These are phyloP conservation scores for Phycomyces nitens DNA, from an alignment of 192 early-diverging fungal species.

Conservation along the genomic window DNA sequence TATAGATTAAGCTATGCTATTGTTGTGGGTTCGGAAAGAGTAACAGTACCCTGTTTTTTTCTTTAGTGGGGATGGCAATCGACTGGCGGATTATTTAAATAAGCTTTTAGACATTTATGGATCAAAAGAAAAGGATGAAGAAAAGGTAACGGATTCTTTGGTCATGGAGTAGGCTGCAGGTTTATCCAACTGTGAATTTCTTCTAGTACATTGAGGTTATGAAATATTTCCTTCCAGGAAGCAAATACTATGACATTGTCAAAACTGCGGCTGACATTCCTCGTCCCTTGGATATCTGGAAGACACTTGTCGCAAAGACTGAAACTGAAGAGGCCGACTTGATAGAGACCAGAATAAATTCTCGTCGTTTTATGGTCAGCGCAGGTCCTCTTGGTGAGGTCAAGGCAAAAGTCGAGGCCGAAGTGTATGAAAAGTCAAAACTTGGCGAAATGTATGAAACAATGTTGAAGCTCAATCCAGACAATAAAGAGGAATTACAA, in stretches of 20 bases:
- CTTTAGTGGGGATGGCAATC: slow-evolving; percentile 45
- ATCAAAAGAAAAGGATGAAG: slow-evolving; percentile 35
- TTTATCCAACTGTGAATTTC: not conserved
- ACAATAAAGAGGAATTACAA: slow-evolving; percentile 10
- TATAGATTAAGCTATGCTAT: no score
- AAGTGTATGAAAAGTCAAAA: slow-evolving; percentile 60
- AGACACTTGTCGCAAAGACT: slow-evolving; percentile 24
- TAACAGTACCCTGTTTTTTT: not conserved
- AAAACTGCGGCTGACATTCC: slow-evolving; percentile 30
- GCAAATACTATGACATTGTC: slow-evolving; percentile 40
- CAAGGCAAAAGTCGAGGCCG: slow-evolving; percentile 56
- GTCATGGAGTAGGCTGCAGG: no score
- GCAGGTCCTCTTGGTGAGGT: slow-evolving; percentile 61
- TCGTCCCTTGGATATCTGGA: slow-evolving; percentile 33
- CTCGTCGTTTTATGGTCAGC: slow-evolving; percentile 64
- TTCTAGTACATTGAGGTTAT: slow-evolving; percentile 28
- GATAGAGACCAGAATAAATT: slow-evolving; percentile 56
- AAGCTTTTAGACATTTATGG: slow-evolving; percentile 52
- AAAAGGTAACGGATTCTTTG: no score
- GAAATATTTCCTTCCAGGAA: slow-evolving; percentile 41
- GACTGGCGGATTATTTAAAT: slow-evolving; percentile 45
- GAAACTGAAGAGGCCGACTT: slow-evolving; percentile 40
- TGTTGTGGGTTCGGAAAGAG: not conserved
- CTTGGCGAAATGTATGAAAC: slow-evolving; percentile 26
- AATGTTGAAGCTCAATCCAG: slow-evolving; percentile 1